Base-by-base conservation (phyloP, 768 basidiomycete species). In the Suillus ampliporus region DNA sequence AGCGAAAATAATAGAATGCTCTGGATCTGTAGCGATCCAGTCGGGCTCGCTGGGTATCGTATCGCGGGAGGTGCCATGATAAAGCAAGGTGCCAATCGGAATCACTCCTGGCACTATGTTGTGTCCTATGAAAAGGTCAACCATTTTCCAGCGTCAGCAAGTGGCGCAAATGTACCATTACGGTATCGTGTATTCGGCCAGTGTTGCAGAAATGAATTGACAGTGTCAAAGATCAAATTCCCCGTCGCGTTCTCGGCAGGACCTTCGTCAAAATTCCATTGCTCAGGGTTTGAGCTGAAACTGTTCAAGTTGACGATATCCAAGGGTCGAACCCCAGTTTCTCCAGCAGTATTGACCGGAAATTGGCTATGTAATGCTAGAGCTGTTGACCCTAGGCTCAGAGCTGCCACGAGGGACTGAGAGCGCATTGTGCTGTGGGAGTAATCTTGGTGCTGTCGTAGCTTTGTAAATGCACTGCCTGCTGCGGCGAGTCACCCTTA, bases 121-220 rank as follows among this genome's bases (percentile, higher is more conserved):
- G 38, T 76, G 75, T 0, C 74, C 71, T 75, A 14, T 28, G n/a
- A 21, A 37, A 40, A 53, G 43, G 2, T 46, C 21, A 46, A 46
- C 1, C 13, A 1, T 23, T 23, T 46, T 47, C 6, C 46, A 43
- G 9, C 23, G 2, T 40, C 57, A 26, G 51, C 15, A 52, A 21
- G 38, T n/a, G 14, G 26, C 14, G 23, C 7, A 60, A 35, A 5
- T 59, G 31, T 13, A 70, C 77, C 77, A 65, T 77, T 77, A 21
- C 74, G 73, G 56, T 73, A 73, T 8, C 75, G 69, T 7, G 75
- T 77, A 62, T 80, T 79, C 2, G 78, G 74, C 77, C 77, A 80
- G 35, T 74, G 72, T 51, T 80, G 79, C 5, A 81, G 68, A 1
- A 78, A 62, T 7, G 75, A 72, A 50, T 66, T 65, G 5, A 79